Percentiles rank a stretch among this genome's conserved stretches.
Conservation (phyloP, 208 protist species). For the Acanthamoeba healyi region DNA sequence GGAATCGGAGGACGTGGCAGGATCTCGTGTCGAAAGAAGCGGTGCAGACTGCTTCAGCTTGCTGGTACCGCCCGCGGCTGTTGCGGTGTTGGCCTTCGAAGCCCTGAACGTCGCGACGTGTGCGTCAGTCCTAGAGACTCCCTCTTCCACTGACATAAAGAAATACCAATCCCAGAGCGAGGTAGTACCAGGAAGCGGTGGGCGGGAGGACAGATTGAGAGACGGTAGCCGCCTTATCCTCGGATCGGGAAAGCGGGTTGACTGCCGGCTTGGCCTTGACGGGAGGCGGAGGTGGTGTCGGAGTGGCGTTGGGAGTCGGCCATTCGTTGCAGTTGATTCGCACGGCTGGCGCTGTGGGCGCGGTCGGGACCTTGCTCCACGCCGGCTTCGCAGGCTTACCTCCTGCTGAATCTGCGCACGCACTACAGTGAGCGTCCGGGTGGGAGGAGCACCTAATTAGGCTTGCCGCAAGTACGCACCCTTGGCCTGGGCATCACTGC, state of each 20-base stretch:
- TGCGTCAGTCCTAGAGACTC: too few relatives aligned
- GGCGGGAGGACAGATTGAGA: slow-evolving; percentile 31
- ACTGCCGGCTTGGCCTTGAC: slow-evolving; percentile 3
- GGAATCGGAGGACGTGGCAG: not conserved
- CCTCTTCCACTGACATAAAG: too few relatives aligned
- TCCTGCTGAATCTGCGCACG: not conserved
- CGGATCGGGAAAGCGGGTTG: slow-evolving; percentile 45
- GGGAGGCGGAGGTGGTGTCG: not conserved
- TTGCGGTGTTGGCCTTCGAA: not conserved
- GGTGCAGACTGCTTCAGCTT: slow-evolving; percentile 19
- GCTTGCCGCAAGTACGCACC: not conserved
- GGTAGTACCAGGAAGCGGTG: slow-evolving; percentile 54
- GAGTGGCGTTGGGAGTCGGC: slow-evolving; percentile 30
- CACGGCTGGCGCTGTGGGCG: not conserved
- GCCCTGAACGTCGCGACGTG: slow-evolving; percentile 19
- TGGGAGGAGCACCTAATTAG: not conserved
- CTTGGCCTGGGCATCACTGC: not conserved
- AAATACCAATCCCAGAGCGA: too few relatives aligned
- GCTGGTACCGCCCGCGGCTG: not conserved
- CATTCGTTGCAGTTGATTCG: slow-evolving; percentile 47
- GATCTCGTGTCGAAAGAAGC: not conserved
- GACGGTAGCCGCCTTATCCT: not conserved
- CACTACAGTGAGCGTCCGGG: not conserved
- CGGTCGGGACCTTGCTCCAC: slow-evolving; percentile 26
- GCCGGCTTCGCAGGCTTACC: not conserved